These are phyloP conservation scores for Artemisia argyi DNA, from an alignment of 129 eudicot genomes.

Conservation along the genomic window DNA sequence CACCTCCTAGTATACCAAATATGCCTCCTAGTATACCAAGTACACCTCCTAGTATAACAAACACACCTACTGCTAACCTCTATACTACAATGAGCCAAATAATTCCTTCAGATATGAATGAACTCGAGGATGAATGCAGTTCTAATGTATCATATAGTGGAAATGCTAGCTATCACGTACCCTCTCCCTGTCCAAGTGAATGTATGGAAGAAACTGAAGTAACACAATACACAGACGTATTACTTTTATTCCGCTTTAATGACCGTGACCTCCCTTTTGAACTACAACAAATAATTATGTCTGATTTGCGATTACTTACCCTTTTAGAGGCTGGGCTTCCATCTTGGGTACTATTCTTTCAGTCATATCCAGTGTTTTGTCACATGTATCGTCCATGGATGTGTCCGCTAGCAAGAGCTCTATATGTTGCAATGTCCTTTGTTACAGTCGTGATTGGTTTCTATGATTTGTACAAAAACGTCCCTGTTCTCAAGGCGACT, in stretches of 20 bases:
- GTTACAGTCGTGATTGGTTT: slow-evolving; percentile 91
- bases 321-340: slow-evolving; percentile 94
- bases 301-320: slow-evolving; percentile 77
- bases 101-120: slow-evolving; percentile 30
- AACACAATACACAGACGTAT: slow-evolving; percentile 61
- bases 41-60: too few relatives aligned
- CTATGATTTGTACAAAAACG: slow-evolving; percentile 92
- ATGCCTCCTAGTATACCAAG: slow-evolving; percentile 32
- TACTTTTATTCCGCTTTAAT: slow-evolving; percentile 72
- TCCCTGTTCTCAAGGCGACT: slow-evolving; percentile 87
- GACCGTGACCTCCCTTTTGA: slow-evolving; percentile 80
- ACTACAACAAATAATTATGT: slow-evolving; percentile 56
- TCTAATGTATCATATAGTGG: slow-evolving; percentile 35
- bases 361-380: slow-evolving; percentile 86
- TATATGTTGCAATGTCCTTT: slow-evolving; percentile 70
- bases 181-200: slow-evolving; percentile 52
- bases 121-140: slow-evolving; percentile 36
- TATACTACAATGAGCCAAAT: not conserved
- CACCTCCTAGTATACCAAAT: slow-evolving; percentile 41
- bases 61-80: slow-evolving; percentile 38
- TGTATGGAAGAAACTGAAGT: slow-evolving; percentile 51
- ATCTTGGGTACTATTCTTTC: slow-evolving; percentile 93
- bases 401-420: slow-evolving; percentile 87
- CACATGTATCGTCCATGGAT: slow-evolving; percentile 95
- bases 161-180: slow-evolving; percentile 40